Evolutionary conservation across 116 monocot species (phyloP).

Genomic region (Thalassia testudinum): DNA sequence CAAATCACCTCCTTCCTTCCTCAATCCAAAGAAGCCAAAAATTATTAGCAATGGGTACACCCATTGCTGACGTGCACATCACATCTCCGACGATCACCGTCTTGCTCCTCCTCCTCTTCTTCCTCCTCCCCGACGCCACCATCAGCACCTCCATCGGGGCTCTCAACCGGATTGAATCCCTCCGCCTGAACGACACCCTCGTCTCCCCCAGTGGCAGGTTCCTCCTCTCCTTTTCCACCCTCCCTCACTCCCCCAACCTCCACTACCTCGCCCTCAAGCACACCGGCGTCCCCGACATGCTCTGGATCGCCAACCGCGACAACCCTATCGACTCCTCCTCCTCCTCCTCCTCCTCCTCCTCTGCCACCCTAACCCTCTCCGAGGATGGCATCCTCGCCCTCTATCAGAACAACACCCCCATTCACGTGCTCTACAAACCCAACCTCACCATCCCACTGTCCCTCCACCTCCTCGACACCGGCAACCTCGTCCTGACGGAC

Average conservation of each 20-base stretch:
- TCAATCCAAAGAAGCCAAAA: no score
- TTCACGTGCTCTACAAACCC: background rate
- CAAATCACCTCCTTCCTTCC: no score
- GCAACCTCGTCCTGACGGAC: slow-evolving; percentile 1
- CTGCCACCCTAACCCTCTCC: background rate
- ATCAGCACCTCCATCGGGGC: no score
- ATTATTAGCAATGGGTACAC: no score
- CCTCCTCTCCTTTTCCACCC: slow-evolving; percentile 11
- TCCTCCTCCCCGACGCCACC: no score
- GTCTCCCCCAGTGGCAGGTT: slow-evolving; percentile 8
- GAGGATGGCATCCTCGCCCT: slow-evolving; percentile 2
- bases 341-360: background rate
- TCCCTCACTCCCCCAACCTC: background rate
- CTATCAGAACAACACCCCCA: slow-evolving; percentile 1
- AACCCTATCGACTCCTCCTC: background rate
- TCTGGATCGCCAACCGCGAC: slow-evolving; percentile 18
- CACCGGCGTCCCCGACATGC: slow-evolving; percentile 1
- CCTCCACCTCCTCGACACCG: background rate
- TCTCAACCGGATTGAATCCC: no score
- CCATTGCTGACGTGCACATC: no score
- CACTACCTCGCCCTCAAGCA: slow-evolving; percentile 12
- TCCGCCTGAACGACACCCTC: background rate
- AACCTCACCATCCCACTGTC: background rate
- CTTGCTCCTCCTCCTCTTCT: no score
- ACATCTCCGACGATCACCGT: no score